phyloP scores from a whole-genome alignment of 169 alveolate species.

The Plasmodium ovale region DNA sequence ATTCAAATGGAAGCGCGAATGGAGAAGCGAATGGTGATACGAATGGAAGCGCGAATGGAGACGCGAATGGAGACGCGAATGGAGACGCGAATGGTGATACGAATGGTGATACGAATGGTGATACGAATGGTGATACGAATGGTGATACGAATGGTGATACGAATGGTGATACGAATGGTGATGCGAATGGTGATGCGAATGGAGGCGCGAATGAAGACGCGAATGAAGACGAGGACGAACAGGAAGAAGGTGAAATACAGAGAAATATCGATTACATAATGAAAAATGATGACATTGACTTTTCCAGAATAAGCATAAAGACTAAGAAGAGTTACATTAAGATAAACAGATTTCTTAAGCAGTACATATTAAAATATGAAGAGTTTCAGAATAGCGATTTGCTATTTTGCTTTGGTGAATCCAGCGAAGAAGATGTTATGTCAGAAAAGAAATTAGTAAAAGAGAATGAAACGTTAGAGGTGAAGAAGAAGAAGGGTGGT shows the following conservation, averaged over 20 bases:
- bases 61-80: not conserved
- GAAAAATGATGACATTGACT: slow-evolving; percentile 45
- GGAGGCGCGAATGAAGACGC: not conserved
- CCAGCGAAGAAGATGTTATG: slow-evolving; percentile 60
- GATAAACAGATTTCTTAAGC: slow-evolving; percentile 21
- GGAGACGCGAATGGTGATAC: not conserved
- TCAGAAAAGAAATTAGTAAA: not conserved
- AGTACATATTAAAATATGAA: slow-evolving; percentile 29
- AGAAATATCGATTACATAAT: slow-evolving; percentile 31
- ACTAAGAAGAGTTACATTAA: slow-evolving; percentile 12
- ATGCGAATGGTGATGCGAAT: not conserved
- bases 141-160: not conserved
- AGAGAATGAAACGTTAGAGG: not conserved
- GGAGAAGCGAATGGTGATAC: too few relatives aligned
- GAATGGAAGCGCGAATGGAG: not conserved
- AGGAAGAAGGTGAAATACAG: not conserved
- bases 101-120: not conserved
- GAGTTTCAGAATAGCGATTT: slow-evolving; percentile 44
- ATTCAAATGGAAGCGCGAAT: not conserved
- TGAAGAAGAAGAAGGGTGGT: not conserved
- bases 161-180: not conserved
- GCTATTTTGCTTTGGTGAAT: slow-evolving; percentile 68
- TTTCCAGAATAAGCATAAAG: slow-evolving; percentile 27
- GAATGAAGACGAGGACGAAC: not conserved
- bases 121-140: not conserved